A percentile compares a stretch with the other conserved stretches of the same genome.
These are phyloP conservation scores for Phytophthora citricola DNA, from an alignment of 352 stramenopile species.

Conservation along the genomic window DNA sequence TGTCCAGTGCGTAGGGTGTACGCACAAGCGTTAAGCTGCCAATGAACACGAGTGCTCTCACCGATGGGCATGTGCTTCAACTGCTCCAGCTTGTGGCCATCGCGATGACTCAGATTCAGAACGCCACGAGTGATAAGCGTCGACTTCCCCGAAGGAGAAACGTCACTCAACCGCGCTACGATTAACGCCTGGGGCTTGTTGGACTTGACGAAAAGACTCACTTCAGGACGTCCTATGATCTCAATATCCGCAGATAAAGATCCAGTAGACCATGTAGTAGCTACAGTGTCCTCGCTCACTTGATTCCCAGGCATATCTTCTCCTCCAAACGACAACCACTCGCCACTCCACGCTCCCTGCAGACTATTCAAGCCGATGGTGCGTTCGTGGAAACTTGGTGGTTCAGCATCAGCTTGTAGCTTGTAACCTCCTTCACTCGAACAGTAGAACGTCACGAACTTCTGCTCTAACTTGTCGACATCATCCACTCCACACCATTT, in stretches of 20 bases:
- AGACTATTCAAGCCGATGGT: conserved; percentile 38
- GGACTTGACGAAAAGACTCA: conserved; percentile 44
- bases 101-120: conserved; percentile 52
- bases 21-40: conserved; percentile 54
- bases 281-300: conserved; percentile 42
- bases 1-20: conserved; percentile 45
- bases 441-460: conserved; percentile 43
- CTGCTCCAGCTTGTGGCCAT: conserved; percentile 40
- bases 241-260: conserved; percentile 31
- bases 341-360: conserved; percentile 56
- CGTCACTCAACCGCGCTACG: conserved; percentile 50
- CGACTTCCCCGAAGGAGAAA: conserved; percentile 51
- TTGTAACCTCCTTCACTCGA: conserved; percentile 17
- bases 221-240: conserved; percentile 50
- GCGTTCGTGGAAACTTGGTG: conserved; percentile 16
- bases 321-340: conserved; percentile 61
- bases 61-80: conserved; percentile 43
- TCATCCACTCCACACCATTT: conserved; percentile 48
- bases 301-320: conserved; percentile 59
- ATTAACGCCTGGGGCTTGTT: conserved; percentile 47
- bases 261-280: conserved; percentile 39
- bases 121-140: conserved; percentile 51
- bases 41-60: conserved; percentile 33
- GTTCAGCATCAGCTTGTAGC: conserved; percentile 3
- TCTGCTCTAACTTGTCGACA: conserved; percentile 39